phyloP scores from a whole-genome alignment of 345 rosid genomes.

The Syzygium jambos region DNA sequence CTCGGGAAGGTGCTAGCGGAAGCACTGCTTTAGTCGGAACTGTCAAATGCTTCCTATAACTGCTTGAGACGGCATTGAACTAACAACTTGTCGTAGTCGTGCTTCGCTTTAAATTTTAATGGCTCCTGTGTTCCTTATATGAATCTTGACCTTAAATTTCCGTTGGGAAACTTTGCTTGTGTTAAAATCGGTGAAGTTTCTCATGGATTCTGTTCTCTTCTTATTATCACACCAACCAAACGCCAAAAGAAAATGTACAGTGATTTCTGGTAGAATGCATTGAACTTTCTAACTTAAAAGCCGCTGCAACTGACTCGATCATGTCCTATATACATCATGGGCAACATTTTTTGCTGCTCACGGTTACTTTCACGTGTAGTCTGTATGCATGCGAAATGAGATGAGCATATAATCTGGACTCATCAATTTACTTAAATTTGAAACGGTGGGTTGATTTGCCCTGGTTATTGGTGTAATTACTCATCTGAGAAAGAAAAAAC shows the following conservation, averaged over 20 bases:
- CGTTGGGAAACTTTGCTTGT: too few species aligned
- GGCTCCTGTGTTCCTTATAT: too few species aligned
- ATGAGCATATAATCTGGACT: not conserved
- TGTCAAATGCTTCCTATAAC: conserved; percentile 21
- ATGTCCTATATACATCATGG: not conserved
- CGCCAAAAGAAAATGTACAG: not conserved
- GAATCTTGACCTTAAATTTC: too few species aligned
- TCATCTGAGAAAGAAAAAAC: too few species aligned
- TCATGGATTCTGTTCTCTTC: too few species aligned
- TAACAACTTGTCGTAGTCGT: too few species aligned
- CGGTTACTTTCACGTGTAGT: not conserved
- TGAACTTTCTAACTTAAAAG: not conserved
- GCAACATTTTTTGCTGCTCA: not conserved
- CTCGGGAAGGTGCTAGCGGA: conserved; percentile 30
- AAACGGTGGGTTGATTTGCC: too few species aligned
- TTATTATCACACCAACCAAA: not conserved
- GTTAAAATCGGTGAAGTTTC: too few species aligned
- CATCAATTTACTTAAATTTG: too few species aligned
- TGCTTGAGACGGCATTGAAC: too few species aligned
- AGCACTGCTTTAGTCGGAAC: conserved; percentile 40
- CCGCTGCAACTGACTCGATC: not conserved
- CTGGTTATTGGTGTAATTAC: too few species aligned
- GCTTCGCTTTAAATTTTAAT: too few species aligned
- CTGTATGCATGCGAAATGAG: not conserved
- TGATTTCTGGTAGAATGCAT: not conserved